Evolutionary conservation across 2,329 filamentous ascomycete species (phyloP).

Genomic region (Aspergillus arachidicola): DNA sequence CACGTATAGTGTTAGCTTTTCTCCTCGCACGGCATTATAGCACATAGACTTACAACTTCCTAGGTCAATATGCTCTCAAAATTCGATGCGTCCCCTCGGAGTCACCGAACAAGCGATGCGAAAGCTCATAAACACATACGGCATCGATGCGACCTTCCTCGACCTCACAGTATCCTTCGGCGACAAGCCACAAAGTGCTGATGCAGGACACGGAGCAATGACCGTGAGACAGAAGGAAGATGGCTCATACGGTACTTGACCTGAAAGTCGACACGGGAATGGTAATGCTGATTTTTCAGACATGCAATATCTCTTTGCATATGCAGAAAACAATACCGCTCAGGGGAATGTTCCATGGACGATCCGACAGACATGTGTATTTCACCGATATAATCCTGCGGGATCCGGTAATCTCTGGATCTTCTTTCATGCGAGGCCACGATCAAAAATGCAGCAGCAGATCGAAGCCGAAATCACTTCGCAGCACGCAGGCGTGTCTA

Average conservation of each 20-base stretch:
- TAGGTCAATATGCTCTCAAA: conserved; percentile 19
- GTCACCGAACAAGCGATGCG: conserved; percentile 19
- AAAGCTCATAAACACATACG: conserved; percentile 14
- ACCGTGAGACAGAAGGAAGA: conserved; percentile 14
- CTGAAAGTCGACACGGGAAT: not conserved
- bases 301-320: conserved; percentile 21
- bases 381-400: conserved; percentile 17
- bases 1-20: conserved; percentile 12
- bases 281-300: conserved; percentile 10
- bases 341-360: conserved; percentile 14
- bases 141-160: conserved; percentile 14
- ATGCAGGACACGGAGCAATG: conserved; percentile 23
- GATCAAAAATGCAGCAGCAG: conserved; percentile 10
- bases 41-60: not conserved
- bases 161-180: conserved; percentile 22
- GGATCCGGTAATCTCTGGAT: conserved; percentile 20
- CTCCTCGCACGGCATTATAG: too few species aligned
- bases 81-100: conserved; percentile 15
- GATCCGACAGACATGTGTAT: conserved; percentile 21
- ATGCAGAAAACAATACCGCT: conserved; percentile 8
- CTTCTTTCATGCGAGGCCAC: conserved; percentile 16
- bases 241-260: conserved; percentile 12
- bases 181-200: conserved; percentile 22
- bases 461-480: conserved; percentile 7
- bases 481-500: not conserved